Conservation (phyloP, 495 filamentous ascomycete species). For the Tuber microsphaerosporum region DNA sequence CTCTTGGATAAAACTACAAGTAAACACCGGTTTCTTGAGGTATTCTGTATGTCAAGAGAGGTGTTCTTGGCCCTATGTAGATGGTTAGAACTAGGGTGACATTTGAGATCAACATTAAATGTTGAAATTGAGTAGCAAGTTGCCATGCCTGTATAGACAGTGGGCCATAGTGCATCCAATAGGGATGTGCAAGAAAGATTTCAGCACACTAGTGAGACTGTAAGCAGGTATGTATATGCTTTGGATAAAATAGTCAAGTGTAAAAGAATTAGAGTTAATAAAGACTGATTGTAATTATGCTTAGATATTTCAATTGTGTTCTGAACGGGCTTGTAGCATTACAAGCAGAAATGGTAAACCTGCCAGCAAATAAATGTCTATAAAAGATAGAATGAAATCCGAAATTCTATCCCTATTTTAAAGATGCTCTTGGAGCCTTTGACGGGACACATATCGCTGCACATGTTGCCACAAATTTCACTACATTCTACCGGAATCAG, state of each 20-base stretch:
- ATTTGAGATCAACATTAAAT: no score
- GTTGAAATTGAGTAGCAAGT: background rate
- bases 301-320: constrained; percentile 1
- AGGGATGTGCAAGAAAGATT: background rate
- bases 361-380: background rate
- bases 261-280: no score
- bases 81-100: no score
- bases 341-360: background rate
- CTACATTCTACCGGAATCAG: no score
- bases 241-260: no score
- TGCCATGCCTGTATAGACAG: background rate
- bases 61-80: no score
- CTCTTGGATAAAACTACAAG: no score
- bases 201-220: constrained; percentile 7
- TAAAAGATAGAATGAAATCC: background rate
- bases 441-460: background rate
- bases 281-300: no score
- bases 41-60: no score
- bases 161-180: constrained; percentile 1
- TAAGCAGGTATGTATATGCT: background rate
- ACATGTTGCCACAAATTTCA: no score
- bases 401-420: background rate
- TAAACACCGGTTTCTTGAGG: no score
- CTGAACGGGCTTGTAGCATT: background rate
- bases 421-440: background rate